Percentiles rank a stretch among this genome's conserved stretches.
Conservation (phyloP, 768 basidiomycete species). For the Phaeotremella fagi region DNA sequence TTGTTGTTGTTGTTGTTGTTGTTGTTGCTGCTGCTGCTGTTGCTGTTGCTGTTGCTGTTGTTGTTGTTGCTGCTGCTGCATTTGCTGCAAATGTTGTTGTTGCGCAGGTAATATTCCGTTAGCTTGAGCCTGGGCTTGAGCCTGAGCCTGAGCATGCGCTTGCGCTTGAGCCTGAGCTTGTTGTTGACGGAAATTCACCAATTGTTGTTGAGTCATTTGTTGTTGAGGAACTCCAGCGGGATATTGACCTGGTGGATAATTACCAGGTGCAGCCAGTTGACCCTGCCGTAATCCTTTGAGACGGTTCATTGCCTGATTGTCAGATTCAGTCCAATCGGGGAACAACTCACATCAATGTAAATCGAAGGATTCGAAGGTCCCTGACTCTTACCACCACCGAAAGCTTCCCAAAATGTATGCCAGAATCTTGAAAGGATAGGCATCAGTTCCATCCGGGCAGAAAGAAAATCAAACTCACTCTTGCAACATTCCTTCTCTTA, state of each 20-base stretch:
- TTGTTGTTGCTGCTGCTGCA: conserved; percentile 13
- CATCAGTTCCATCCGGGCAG: conserved; percentile 2
- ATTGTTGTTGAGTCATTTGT: conserved; percentile 12
- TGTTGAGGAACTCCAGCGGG: conserved; percentile 15
- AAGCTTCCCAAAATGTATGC: conserved; percentile 47
- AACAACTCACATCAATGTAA: conserved; percentile 41
- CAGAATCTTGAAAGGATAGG: conserved; percentile 36
- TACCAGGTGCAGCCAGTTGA: conserved; percentile 7
- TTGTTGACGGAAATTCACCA: conserved; percentile 11
- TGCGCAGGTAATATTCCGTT: conserved; percentile 26
- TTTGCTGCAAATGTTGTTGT: conserved; percentile 26
- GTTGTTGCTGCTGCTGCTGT: conserved; percentile 24
- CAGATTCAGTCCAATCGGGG: not conserved
- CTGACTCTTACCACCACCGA: conserved; percentile 40
- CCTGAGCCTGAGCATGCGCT: conserved; percentile 8
- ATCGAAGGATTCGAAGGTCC: conserved; percentile 29
- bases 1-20: conserved; percentile 25
- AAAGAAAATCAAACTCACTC: conserved; percentile 42
- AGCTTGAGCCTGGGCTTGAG: conserved; percentile 25
- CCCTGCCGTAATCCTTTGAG: conserved; percentile 24
- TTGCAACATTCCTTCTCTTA: conserved; percentile 46
- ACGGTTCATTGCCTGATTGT: conserved; percentile 37
- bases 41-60: conserved; percentile 20
- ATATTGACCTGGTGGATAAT: conserved; percentile 6
- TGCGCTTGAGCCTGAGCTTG: not conserved